A percentile compares a stretch with the other conserved stretches of the same genome.
Conservation (phyloP, 2,329 filamentous ascomycete genomes). For the Clarireedia homoeocarpa region DNA sequence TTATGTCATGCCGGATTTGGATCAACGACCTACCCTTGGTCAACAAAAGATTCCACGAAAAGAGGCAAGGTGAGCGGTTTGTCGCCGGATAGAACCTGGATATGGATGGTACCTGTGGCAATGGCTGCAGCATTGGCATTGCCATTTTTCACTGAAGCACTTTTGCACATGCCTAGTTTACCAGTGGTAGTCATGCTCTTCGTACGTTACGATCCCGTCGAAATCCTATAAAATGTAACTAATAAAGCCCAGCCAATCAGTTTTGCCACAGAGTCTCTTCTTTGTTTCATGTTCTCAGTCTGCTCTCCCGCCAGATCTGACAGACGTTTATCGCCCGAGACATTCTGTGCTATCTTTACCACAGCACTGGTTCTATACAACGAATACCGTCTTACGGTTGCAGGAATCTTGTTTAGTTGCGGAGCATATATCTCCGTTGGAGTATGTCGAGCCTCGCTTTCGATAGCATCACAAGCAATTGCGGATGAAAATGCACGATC, state of each 20-base stretch:
- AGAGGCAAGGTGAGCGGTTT: background rate
- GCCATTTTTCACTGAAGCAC: conserved; percentile 20
- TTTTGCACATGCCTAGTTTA: conserved; percentile 24
- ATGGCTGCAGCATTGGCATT: conserved; percentile 18
- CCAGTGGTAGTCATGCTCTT: conserved; percentile 24
- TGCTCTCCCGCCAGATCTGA: background rate
- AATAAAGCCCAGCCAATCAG: conserved; percentile 16
- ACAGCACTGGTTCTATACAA: conserved; percentile 17
- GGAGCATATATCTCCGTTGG: conserved; percentile 17
- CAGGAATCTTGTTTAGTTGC: conserved; percentile 19
- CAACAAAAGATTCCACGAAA: too few species aligned
- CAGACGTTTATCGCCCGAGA: conserved; percentile 11
- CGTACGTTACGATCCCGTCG: conserved; percentile 13
- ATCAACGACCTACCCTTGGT: too few species aligned
- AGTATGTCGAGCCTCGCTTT: conserved; percentile 17
- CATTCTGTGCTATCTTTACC: conserved; percentile 10
- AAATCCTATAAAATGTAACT: background rate
- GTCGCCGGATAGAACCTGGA: conserved; percentile 9
- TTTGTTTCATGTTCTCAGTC: conserved; percentile 8
- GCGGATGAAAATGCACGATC: background rate
- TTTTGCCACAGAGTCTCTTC: conserved; percentile 17
- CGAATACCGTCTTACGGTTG: conserved; percentile 25
- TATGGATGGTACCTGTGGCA: conserved; percentile 17
- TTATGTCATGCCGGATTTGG: background rate
- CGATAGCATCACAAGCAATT: background rate